These are phyloP conservation scores for Fomitiporia mediterranea DNA, from an alignment of 1,284 basidiomycete species.

Conservation along the genomic window DNA sequence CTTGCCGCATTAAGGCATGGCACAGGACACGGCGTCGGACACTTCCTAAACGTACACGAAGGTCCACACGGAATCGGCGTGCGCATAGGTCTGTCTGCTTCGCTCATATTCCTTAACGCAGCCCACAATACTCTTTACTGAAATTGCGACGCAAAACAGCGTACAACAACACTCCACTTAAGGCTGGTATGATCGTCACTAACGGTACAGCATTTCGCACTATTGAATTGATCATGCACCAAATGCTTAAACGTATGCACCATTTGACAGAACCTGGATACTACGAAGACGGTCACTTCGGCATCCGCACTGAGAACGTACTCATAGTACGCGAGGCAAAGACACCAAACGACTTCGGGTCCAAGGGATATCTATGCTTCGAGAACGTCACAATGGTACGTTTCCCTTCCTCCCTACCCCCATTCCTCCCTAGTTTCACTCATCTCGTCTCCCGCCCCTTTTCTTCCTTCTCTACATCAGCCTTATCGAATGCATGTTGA, in stretches of 20 bases:
- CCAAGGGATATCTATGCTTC: conserved; percentile 77
- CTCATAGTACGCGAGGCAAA: conserved; percentile 69
- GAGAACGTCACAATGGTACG: conserved; percentile 80
- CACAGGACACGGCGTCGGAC: conserved; percentile 92
- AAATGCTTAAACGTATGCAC: too few species aligned
- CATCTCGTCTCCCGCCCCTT: too few species aligned
- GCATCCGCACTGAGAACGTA: conserved; percentile 91
- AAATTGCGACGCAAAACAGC: conserved; percentile 33
- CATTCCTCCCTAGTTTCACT: too few species aligned
- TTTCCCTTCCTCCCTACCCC: conserved; percentile 20
- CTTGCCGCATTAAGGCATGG: conserved; percentile 59
- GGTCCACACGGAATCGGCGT: conserved; percentile 88
- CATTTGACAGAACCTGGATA: conserved; percentile 85
- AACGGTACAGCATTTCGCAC: too few species aligned
- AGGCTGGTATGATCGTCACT: conserved; percentile 84
- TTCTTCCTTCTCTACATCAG: too few species aligned
- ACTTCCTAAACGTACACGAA: conserved; percentile 92
- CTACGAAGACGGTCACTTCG: conserved; percentile 88
- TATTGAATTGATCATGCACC: too few species aligned
- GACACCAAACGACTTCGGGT: conserved; percentile 83
- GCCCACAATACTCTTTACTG: not conserved
- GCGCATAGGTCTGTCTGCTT: conserved; percentile 59
- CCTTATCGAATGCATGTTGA: too few species aligned
- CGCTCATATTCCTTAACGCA: not conserved
- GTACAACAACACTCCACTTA: conserved; percentile 66